Base-by-base conservation (phyloP, 768 basidiomycete species). In the Psilocybe cyanescens region DNA sequence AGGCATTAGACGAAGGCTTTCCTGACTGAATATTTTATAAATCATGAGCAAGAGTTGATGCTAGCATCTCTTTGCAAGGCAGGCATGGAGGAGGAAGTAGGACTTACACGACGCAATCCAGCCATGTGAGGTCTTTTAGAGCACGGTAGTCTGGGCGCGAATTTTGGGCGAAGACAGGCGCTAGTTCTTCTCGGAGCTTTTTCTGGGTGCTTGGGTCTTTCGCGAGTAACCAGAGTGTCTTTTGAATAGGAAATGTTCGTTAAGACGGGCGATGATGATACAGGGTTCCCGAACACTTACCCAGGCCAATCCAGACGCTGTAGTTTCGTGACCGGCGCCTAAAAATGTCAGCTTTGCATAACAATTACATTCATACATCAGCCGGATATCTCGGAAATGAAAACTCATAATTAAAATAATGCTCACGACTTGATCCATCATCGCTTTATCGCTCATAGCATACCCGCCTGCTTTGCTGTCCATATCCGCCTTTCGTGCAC, bases 171-270 rank as follows among this genome's bases (percentile, higher is more conserved):
- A 79, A 73, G 1, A 84, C 60, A 0, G 80, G 76, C 0, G 72
- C 66, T n/a, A 85, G 71, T 70, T 90, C 87, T 3, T 80, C 79
- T 4, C 87, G 80, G 2, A 90, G 77, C 46, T 75, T 77, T 5
- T 70, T 73, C 68, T 88, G 87, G 52, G 77, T 71, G 17, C 78
- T 75, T 3, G 74, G 79, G 67, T 86, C 74, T 44, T 82, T 81
- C 8, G 84, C 79, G 12, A 88, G 78, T 24, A 83, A 74, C 83
- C 83, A 85, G 7, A 85, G 72, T 0, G 83, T 81, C 83, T 80
- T 44, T 64, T 24, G 24, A 24, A 24, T 41, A 6, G 46, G 29
- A 7, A 62, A 17, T 37, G 61, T 12, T 30, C 46, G 17, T 68
- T 4, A 70, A 19, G 37, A 28, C 39, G 41, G 7, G 7, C 35